Base-by-base conservation (phyloP, 2,329 filamentous ascomycete species). In the Exutisphaerella laricina region DNA sequence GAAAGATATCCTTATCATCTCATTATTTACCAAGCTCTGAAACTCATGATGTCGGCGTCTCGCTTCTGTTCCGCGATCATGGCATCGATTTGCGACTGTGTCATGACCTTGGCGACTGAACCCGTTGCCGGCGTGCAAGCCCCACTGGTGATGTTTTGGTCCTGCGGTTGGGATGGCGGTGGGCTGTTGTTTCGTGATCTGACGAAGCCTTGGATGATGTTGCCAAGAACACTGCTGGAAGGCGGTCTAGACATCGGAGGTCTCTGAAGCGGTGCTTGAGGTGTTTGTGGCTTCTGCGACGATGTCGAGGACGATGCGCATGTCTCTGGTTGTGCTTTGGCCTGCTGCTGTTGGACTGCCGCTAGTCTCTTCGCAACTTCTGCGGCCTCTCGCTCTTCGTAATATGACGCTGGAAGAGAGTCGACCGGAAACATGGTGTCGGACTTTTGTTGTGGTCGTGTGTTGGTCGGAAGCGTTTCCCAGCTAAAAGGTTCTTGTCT, bases 391-490 rank as follows among this genome's bases (percentile, higher is more conserved):
- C 60, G 59, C 45, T 60, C 59, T 36, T 62, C 60, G 48, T 50
- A 53, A 53, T 62, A 63, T 22, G 49, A 36, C n/a, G 59, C 45
- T 8, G 55, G 58, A 18, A 63, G 45, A 33, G 50, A 47, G 40
- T 63, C 60, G 49, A 54, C 53, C n/a, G 59, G 55, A 45, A 59
- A 62, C 59, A 63, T 62, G 18, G 20, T 57, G 44, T 36, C 25
- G 37, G 31, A 35, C 26, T 26, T 20, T 10, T 37, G 36, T 36
- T 36, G 18, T 37, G 37, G 34, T 33, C 1, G 21, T 8, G 13
- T 29, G 29, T 18, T 34, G 18, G 13, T 23, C 10, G 9, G 12
- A 9, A 26, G 6, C 23, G 12, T 6, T 26, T 6, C 23, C 23
- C 23, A 26, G 23, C 23, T n/a, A 21, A 12, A 21, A 20, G 14